Evolutionary conservation across 1,139 yeast species (phyloP).

Genomic region (Eremothecium coryli): DNA sequence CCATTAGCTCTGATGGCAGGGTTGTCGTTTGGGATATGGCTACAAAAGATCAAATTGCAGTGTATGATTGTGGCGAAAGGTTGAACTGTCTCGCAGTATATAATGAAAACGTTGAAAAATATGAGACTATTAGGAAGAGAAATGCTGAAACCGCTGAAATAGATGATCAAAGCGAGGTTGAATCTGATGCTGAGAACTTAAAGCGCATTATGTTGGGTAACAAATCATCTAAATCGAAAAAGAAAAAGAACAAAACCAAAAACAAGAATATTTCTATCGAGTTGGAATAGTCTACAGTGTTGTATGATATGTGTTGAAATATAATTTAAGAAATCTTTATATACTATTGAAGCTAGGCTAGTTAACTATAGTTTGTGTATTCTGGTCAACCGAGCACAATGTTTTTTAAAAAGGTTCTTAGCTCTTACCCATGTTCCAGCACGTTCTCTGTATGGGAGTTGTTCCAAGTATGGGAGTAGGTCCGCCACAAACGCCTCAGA

Average conservation of each 20-base stretch:
- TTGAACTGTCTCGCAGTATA: constrained; percentile 77
- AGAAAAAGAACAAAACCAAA: constrained; percentile 39
- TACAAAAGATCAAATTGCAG: constrained; percentile 71
- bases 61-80: constrained; percentile 87
- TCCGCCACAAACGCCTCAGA: constrained; percentile 84
- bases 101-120: constrained; percentile 69
- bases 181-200: constrained; percentile 35
- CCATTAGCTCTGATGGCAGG: constrained; percentile 89
- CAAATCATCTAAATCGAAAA: constrained; percentile 33
- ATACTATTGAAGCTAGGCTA: constrained; percentile 1
- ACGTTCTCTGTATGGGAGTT: constrained; percentile 67
- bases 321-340: constrained; percentile 1
- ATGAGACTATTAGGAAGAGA: constrained; percentile 63
- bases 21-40: constrained; percentile 82
- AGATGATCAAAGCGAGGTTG: constrained; percentile 35
- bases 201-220: constrained; percentile 35
- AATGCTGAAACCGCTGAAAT: constrained; percentile 53
- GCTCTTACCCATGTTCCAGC: constrained; percentile 93
- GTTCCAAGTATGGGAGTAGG: constrained; percentile 76
- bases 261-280: constrained; percentile 45
- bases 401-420: constrained; percentile 69
- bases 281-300: constrained; percentile 35
- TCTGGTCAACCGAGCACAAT: constrained; percentile 51
- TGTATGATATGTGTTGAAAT: not conserved
- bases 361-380: not conserved